Conservation (phyloP, 2,329 filamentous ascomycete species). For the Alternaria consortialis region DNA sequence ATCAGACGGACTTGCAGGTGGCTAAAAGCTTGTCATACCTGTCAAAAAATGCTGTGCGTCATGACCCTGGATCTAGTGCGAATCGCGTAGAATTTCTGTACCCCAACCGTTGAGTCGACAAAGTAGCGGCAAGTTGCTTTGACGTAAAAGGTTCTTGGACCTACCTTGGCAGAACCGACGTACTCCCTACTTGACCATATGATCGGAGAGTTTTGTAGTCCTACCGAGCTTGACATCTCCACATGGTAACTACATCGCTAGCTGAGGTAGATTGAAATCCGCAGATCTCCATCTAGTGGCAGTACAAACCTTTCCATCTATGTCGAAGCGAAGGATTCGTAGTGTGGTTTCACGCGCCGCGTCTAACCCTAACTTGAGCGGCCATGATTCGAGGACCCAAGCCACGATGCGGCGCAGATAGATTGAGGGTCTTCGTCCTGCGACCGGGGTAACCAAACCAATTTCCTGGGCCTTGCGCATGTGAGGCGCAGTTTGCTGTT, state of each 20-base stretch:
- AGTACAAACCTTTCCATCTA: not conserved
- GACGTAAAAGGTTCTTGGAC: not conserved
- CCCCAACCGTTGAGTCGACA: not conserved
- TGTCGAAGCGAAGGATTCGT: conserved; percentile 3
- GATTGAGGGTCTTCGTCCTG: conserved; percentile 12
- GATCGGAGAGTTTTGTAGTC: not conserved
- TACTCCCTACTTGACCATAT: not conserved
- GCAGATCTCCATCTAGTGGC: conserved; percentile 9
- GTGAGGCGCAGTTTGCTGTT: not conserved
- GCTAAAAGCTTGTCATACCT: not conserved
- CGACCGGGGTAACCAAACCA: conserved; percentile 4
- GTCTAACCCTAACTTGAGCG: not conserved
- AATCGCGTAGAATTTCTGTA: conserved; percentile 5
- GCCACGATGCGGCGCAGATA: conserved; percentile 16
- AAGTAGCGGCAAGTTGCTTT: not conserved
- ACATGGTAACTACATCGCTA: not conserved
- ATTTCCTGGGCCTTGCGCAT: not conserved
- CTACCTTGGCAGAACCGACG: not conserved
- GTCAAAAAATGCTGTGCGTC: conserved; percentile 2
- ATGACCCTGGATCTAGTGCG: not conserved
- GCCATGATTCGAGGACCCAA: conserved; percentile 4
- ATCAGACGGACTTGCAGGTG: not conserved
- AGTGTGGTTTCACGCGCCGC: conserved; percentile 14
- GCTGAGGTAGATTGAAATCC: not conserved
- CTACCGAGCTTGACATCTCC: not conserved